Conservation (phyloP, 129 eudicot species). For the Gnaphalium uliginosum region DNA sequence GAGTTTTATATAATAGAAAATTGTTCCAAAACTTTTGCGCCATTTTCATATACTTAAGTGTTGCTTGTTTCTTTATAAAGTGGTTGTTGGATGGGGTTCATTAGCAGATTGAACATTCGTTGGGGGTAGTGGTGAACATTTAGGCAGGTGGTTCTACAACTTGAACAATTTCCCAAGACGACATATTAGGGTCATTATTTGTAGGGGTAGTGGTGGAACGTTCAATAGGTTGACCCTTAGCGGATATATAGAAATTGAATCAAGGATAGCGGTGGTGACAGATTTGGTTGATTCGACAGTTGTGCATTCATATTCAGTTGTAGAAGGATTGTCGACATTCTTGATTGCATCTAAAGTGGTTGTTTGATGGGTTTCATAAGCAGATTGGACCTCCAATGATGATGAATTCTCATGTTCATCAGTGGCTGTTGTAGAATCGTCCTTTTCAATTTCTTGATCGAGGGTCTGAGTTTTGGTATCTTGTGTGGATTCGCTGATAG, state of each 20-base stretch:
- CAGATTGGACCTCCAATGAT: background rate
- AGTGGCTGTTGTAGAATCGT: background rate
- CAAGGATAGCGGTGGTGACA: background rate
- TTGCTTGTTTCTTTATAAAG: too few species aligned
- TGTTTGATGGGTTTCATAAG: background rate
- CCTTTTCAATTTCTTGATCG: conserved; percentile 7
- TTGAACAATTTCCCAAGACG: background rate
- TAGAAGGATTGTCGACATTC: background rate
- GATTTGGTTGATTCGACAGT: background rate
- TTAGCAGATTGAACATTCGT: background rate
- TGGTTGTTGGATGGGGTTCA: background rate
- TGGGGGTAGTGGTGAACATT: background rate
- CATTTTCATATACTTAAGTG: too few species aligned
- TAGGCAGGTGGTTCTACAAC: background rate
- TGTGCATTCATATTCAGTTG: background rate
- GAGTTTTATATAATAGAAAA: too few species aligned
- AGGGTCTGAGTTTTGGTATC: background rate
- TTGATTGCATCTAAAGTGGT: background rate
- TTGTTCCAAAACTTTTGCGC: too few species aligned
- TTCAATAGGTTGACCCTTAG: background rate
- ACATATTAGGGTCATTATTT: background rate
- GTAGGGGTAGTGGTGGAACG: background rate
- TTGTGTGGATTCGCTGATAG: background rate
- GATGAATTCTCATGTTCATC: background rate
- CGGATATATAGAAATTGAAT: background rate